Evolutionary conservation across 2,329 filamentous ascomycete species (phyloP).

Genomic region (Botryotinia convoluta): DNA sequence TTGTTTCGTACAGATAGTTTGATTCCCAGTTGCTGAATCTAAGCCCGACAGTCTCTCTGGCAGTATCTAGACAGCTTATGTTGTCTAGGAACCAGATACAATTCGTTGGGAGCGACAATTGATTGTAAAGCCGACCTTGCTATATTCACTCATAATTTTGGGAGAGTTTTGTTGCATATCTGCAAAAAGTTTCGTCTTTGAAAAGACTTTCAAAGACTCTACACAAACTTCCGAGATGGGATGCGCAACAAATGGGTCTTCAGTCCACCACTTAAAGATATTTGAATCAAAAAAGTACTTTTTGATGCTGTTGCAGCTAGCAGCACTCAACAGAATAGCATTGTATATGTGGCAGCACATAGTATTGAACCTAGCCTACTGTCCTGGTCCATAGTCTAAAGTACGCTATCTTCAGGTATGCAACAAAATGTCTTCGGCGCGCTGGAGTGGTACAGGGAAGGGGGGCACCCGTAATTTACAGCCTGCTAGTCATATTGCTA

Average conservation of each 20-base stretch:
- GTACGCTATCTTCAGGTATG: background rate
- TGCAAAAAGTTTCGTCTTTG: background rate
- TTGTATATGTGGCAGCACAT: no score
- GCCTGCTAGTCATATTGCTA: background rate
- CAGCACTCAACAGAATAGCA: no score
- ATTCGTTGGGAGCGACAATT: background rate
- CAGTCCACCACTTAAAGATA: background rate
- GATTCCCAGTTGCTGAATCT: no score
- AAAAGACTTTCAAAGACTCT: background rate
- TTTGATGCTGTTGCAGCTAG: background rate
- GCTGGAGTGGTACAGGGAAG: background rate
- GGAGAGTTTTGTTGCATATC: background rate
- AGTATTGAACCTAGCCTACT: background rate
- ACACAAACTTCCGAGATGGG: background rate
- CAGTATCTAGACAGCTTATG: rapidly evolving
- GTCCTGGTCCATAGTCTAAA: background rate
- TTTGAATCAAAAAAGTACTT: background rate
- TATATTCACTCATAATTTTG: background rate
- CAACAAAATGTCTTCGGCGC: background rate
- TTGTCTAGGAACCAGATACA: rapidly evolving
- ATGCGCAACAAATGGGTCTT: background rate
- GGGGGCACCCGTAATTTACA: background rate
- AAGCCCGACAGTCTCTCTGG: background rate
- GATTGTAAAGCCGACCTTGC: background rate
- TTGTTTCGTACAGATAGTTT: no score